Evolutionary conservation across 257 asterid species (phyloP).

Genomic region (Solanum rostratum): DNA sequence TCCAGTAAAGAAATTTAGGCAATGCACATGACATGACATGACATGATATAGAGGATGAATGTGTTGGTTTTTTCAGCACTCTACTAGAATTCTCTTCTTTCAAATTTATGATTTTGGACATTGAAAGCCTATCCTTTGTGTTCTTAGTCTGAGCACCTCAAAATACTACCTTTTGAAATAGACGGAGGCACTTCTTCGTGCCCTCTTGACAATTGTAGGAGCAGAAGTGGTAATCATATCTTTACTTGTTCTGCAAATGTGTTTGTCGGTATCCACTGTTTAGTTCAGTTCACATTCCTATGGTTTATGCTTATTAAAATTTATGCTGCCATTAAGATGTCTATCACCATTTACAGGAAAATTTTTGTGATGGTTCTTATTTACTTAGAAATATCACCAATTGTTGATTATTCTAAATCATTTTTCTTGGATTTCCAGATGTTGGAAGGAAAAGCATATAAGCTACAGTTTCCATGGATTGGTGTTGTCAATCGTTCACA

Average conservation of each 20-base stretch:
- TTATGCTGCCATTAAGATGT: not conserved
- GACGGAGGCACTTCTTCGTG: not conserved
- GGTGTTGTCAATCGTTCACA: slow-evolving; percentile 89
- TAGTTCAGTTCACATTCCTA: not conserved
- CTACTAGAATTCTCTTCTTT: not conserved
- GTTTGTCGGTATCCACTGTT: not conserved
- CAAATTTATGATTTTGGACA: not conserved
- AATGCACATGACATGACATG: not conserved
- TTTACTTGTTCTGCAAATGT: not conserved
- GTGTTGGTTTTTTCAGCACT: not conserved
- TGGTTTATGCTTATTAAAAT: not conserved
- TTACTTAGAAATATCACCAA: not conserved
- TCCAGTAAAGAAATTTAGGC: not conserved
- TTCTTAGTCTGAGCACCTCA: not conserved
- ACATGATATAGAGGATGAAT: not conserved
- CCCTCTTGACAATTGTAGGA: not conserved
- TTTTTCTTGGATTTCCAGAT: slow-evolving; percentile 23
- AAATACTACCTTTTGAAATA: not conserved
- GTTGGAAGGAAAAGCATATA: slow-evolving; percentile 63
- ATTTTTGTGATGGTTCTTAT: not conserved
- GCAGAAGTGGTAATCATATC: not conserved
- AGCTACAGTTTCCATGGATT: slow-evolving; percentile 80
- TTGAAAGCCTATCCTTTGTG: not conserved
- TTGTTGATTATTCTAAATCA: not conserved
- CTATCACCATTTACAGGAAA: not conserved